These are phyloP conservation scores for Actinomortierella ambigua DNA, from an alignment of 371 early-diverging fungal genomes.

Conservation along the genomic window DNA sequence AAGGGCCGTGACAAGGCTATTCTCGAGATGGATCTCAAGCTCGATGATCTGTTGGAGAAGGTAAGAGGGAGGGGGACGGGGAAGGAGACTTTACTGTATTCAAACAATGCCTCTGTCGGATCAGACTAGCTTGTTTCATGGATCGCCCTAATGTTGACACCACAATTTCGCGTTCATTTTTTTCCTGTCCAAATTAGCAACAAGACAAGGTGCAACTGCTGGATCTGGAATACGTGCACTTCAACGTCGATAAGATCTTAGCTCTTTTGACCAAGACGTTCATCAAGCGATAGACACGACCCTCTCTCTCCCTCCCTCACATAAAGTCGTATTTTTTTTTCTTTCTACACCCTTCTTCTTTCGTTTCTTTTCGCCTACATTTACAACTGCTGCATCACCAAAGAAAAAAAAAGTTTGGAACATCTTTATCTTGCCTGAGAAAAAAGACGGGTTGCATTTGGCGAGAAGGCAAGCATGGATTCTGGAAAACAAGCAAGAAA, in stretches of 20 bases:
- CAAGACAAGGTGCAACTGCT: constrained; percentile 86
- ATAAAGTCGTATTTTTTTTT: too few relatives aligned
- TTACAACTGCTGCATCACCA: too few relatives aligned
- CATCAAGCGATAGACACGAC: constrained; percentile 47
- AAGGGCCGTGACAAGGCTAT: constrained; percentile 93
- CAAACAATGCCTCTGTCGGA: background rate
- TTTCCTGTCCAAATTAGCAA: constrained; percentile 61
- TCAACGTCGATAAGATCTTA: constrained; percentile 64
- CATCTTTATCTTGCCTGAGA: too few relatives aligned
- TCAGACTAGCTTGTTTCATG: background rate
- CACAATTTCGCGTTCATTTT: constrained; percentile 2
- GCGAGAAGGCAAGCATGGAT: too few relatives aligned
- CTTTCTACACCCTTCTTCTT: too few relatives aligned
- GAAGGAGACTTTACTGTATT: too few relatives aligned
- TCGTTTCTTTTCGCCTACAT: too few relatives aligned
- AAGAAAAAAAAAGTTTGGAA: too few relatives aligned
- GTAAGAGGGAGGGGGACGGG: constrained; percentile 50
- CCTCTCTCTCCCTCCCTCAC: too few relatives aligned
- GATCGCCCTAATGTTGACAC: background rate
- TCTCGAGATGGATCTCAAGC: constrained; percentile 93
- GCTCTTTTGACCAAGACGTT: constrained; percentile 64
- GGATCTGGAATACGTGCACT: constrained; percentile 93
- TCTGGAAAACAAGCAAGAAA: too few relatives aligned
- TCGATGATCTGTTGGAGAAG: constrained; percentile 94
- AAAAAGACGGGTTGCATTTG: too few relatives aligned